Conservation (phyloP, 73 alveolate species). For the Paramecium tetraurelia region DNA sequence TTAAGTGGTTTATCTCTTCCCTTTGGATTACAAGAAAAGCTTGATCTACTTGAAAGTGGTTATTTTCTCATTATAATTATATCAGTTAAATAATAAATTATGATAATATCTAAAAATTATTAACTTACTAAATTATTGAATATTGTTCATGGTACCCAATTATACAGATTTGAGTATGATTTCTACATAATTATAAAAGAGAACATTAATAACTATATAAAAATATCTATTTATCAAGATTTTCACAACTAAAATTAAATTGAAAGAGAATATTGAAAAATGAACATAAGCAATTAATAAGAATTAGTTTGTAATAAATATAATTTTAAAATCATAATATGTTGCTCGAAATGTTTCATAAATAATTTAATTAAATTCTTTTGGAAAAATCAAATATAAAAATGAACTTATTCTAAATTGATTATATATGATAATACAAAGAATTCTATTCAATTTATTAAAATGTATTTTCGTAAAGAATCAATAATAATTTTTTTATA, state of each 20-base stretch:
- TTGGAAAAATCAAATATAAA: too few relatives aligned
- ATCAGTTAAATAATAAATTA: background rate
- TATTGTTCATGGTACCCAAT: background rate
- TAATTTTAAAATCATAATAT: too few relatives aligned
- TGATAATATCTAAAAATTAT: background rate
- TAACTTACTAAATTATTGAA: background rate
- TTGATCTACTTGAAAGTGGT: background rate
- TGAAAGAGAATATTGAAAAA: too few relatives aligned
- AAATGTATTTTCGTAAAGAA: background rate
- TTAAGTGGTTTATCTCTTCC: background rate
- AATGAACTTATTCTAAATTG: background rate
- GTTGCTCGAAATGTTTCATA: too few relatives aligned
- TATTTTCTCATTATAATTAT: background rate
- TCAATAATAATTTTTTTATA: too few relatives aligned
- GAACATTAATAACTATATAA: background rate
- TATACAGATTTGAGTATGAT: background rate
- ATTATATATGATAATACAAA: too few relatives aligned
- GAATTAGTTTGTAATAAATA: too few relatives aligned
- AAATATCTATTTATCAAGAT: background rate
- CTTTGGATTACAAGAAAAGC: background rate
- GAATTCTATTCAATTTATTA: background rate
- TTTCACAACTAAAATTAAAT: too few relatives aligned
- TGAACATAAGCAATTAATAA: too few relatives aligned
- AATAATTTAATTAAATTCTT: too few relatives aligned
- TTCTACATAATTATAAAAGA: too few relatives aligned